Conservation (phyloP, 805 yeast species). For the Naumovozyma baii region DNA sequence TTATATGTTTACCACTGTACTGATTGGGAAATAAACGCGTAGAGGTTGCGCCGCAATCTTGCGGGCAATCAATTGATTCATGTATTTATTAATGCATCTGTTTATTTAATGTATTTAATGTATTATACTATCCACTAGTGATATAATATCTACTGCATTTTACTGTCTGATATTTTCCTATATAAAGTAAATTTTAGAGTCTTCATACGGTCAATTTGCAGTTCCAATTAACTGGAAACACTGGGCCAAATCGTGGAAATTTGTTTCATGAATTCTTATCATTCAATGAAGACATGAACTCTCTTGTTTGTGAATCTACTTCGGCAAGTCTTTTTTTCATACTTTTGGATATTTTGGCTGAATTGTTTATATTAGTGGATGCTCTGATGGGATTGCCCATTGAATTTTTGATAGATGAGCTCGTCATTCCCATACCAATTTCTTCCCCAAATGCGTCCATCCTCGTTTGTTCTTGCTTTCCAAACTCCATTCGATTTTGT, state of each 20-base stretch:
- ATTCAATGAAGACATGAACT: conserved; percentile 5
- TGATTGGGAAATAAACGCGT: too few relatives aligned
- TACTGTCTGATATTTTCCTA: background rate
- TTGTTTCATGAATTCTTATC: background rate
- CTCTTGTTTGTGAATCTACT: conserved; percentile 16
- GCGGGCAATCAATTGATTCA: too few relatives aligned
- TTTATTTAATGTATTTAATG: too few relatives aligned
- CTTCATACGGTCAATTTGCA: background rate
- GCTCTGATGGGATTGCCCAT: conserved; percentile 14
- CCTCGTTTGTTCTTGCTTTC: conserved; percentile 54
- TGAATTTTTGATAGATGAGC: conserved; percentile 12
- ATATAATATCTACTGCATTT: conserved; percentile 1
- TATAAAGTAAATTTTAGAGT: conserved; percentile 6
- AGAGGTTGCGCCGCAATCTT: too few relatives aligned
- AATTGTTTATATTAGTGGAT: conserved; percentile 33
- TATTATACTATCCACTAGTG: background rate
- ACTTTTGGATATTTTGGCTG: conserved; percentile 51
- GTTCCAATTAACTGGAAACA: too few relatives aligned
- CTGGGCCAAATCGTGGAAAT: background rate
- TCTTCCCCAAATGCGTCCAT: conserved; percentile 69
- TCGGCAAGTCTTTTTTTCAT: conserved; percentile 41
- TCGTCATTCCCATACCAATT: conserved; percentile 69
- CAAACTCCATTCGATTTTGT: conserved; percentile 79
- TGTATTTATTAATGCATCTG: too few relatives aligned
- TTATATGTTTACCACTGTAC: too few relatives aligned